phyloP scores from a whole-genome alignment of 306 rosid genomes.

The Vicia villosa region DNA sequence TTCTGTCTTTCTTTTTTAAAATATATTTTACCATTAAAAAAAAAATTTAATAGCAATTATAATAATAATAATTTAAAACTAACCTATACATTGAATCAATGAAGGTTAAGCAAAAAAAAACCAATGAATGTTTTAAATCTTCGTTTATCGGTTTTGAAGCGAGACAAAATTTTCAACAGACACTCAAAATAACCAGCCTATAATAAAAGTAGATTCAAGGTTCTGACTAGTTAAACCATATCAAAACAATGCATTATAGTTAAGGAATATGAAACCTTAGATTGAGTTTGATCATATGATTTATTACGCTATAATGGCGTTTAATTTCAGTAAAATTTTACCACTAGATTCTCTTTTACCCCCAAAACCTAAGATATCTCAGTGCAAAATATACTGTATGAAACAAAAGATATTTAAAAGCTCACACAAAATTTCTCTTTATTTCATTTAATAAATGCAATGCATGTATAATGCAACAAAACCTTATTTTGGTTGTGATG shows the following conservation, averaged over 20 bases:
- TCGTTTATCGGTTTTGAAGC: too few relatives aligned
- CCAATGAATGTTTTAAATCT: too few relatives aligned
- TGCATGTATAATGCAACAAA: conserved; percentile 18
- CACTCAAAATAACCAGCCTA: too few relatives aligned
- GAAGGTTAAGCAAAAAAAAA: too few relatives aligned
- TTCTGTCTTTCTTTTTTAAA: too few relatives aligned
- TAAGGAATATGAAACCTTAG: background rate
- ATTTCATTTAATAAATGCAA: conserved; percentile 15
- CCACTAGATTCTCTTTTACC: background rate
- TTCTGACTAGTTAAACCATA: too few relatives aligned
- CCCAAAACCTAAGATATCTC: background rate
- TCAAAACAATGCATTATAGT: background rate
- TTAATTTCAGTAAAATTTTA: background rate
- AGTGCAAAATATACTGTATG: conserved; percentile 23
- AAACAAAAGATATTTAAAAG: background rate
- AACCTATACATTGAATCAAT: too few relatives aligned
- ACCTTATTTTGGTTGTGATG: conserved; percentile 9
- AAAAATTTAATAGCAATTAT: too few relatives aligned
- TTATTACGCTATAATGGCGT: background rate
- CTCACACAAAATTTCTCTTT: background rate
- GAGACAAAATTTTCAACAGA: too few relatives aligned
- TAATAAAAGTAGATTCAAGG: too few relatives aligned
- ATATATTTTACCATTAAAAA: too few relatives aligned
- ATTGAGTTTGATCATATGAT: background rate
- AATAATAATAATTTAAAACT: too few relatives aligned